Base-by-base conservation (phyloP, 495 filamentous ascomycete genomes). In the Friedmanniomyces simplex region DNA sequence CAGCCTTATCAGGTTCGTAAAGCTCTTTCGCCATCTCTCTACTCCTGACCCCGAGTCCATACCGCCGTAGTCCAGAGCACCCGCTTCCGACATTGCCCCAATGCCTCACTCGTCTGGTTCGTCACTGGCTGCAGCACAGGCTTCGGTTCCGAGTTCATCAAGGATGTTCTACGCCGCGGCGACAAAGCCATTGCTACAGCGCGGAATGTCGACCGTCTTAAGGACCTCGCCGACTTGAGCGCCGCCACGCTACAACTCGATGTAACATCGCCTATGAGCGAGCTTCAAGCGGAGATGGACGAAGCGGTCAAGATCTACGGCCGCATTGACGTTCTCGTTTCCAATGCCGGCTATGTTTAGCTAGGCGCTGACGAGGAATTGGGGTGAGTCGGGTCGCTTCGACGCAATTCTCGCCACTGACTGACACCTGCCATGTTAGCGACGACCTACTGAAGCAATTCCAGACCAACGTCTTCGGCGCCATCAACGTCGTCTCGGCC, bases 141-240 rank as follows among this genome's bases (percentile, higher is more conserved):
- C 11, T 69, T 75, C 47, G 73, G 72, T 26, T 48, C 65, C 14
- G 22, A 69, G 28, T 65, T 75, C 50, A 66, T 73, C 5, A 62
- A 68, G 43, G 58, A 61, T 12, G 68, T 73, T n/a, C 56, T 75
- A 28, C 61, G 64, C 22, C 63, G 58, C 32, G 71, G 71, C 20
- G 73, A 72, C 52, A 70, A 70, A 39, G 69, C 64, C 11, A 63
- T 75, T 49, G 71, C 72, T 8, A 75, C 72, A 6, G 70, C 71
- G 21, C 59, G 72, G 11, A 72, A 72, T 30, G 59, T 68, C 16
- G 60, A 64, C 13, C n/a, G 24, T 16, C 34, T 67, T 13, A 46
- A 57, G 42, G 26, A 64, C 8, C 34, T 59, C 6, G 55, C 12
- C 30, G 39, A 50, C 26, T 18, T 49, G 2, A 42, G 54, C 14